These are phyloP conservation scores for Fusarium solani-melongenae DNA, from an alignment of 2,329 filamentous ascomycete genomes.

Conservation along the genomic window DNA sequence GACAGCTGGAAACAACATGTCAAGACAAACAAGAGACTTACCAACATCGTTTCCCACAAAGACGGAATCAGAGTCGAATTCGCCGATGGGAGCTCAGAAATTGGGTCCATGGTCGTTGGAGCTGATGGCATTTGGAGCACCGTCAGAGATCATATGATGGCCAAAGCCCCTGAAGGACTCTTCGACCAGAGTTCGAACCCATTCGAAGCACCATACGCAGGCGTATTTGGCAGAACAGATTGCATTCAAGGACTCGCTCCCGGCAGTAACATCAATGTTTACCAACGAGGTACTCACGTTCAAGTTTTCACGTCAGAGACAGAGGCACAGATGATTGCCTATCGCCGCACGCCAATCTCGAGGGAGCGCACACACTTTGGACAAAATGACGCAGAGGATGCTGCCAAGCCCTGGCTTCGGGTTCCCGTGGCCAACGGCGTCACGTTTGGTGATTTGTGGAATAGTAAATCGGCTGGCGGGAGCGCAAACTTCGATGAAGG, in stretches of 20 bases:
- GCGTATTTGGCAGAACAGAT: conserved; percentile 1
- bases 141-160: conserved; percentile 21
- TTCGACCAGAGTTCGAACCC: conserved; percentile 17
- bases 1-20: neutral
- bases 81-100: conserved; percentile 10
- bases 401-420: conserved; percentile 8
- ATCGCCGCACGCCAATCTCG: conserved; percentile 11
- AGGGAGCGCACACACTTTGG: conserved; percentile 18
- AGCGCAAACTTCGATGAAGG: conserved; percentile 26
- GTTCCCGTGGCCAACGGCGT: conserved; percentile 3
- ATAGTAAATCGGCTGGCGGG: conserved; percentile 14
- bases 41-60: neutral
- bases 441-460: conserved; percentile 22
- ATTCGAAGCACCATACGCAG: conserved; percentile 6
- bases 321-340: conserved; percentile 12
- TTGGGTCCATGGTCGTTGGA: neutral
- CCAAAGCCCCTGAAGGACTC: conserved; percentile 9
- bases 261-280: conserved; percentile 12
- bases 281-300: conserved; percentile 10
- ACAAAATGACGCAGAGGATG: conserved; percentile 22
- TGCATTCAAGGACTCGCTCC: neutral
- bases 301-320: conserved; percentile 17
- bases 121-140: conserved; percentile 20
- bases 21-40: conserved; percentile 19
- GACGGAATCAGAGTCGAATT: conserved; percentile 12